These are phyloP conservation scores for Globisporangium radiosum DNA, from an alignment of 352 stramenopile species.

Conservation along the genomic window DNA sequence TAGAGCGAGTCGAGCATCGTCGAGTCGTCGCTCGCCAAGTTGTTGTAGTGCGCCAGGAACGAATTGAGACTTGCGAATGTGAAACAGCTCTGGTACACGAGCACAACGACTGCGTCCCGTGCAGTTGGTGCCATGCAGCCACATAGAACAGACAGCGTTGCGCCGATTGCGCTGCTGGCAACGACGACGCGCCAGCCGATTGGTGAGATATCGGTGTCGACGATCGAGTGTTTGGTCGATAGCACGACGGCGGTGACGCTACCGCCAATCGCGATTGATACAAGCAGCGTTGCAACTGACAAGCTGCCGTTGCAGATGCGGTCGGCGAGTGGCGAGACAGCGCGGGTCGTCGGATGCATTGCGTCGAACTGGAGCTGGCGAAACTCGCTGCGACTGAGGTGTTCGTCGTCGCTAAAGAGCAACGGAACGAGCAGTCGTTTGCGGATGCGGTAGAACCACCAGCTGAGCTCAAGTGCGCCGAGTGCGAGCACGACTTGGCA, in stretches of 20 bases:
- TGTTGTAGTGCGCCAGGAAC: constrained; percentile 44
- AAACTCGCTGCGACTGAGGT: constrained; percentile 16
- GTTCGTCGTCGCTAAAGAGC: constrained; percentile 3
- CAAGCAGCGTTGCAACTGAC: constrained; percentile 11
- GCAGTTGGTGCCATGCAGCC: constrained; percentile 33
- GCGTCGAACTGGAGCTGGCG: constrained; percentile 15
- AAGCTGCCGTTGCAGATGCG: constrained; percentile 13
- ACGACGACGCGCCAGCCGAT: constrained; percentile 26
- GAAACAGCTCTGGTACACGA: constrained; percentile 49
- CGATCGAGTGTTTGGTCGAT: constrained; percentile 8
- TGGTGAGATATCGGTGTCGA: constrained; percentile 2
- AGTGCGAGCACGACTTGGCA: constrained; percentile 30
- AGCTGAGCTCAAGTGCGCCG: constrained; percentile 39
- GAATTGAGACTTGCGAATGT: constrained; percentile 51
- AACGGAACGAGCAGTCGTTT: constrained; percentile 26
- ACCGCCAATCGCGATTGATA: constrained; percentile 9
- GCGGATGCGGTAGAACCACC: constrained; percentile 61
- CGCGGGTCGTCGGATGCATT: constrained; percentile 22
- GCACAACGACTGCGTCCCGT: constrained; percentile 30
- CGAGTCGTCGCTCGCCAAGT: constrained; percentile 27
- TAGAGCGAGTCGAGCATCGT: constrained; percentile 58
- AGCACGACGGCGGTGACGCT: constrained; percentile 12
- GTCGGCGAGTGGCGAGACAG: constrained; percentile 23
- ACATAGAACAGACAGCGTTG: constrained; percentile 25
- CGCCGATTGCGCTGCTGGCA: constrained; percentile 16